These are phyloP conservation scores for Solanum chilense DNA, from an alignment of 257 asterid species.

Conservation along the genomic window DNA sequence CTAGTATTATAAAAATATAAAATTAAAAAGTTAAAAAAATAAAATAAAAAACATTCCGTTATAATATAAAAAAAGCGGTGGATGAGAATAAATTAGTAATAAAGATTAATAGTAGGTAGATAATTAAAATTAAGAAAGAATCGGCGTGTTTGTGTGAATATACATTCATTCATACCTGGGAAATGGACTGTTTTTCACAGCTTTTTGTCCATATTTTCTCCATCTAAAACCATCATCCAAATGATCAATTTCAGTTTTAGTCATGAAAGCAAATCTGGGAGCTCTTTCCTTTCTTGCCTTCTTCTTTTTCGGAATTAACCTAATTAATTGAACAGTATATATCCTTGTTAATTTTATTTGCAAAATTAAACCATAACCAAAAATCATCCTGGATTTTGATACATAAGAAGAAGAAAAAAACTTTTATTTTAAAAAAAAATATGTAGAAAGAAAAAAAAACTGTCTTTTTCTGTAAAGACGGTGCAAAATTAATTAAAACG, in stretches of 20 bases:
- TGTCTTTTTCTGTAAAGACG: neutral
- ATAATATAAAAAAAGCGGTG: neutral
- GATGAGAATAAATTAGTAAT: neutral
- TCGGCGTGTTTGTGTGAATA: neutral
- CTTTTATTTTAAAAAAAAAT: neutral
- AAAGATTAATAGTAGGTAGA: neutral
- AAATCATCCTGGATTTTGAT: neutral
- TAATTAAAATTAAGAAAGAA: neutral
- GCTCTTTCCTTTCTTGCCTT: constrained; percentile 60
- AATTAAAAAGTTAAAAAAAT: neutral
- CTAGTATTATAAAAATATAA: neutral
- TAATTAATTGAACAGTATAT: neutral
- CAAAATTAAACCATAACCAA: neutral
- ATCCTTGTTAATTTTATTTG: neutral
- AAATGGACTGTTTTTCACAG: constrained; percentile 90
- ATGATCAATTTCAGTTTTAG: constrained; percentile 81
- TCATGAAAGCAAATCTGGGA: constrained; percentile 91
- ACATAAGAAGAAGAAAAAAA: neutral
- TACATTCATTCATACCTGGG: constrained; percentile 39
- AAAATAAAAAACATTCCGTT: neutral
- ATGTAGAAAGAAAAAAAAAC: neutral
- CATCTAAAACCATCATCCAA: constrained; percentile 95
- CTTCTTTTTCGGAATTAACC: constrained; percentile 70
- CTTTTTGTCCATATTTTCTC: constrained; percentile 96
- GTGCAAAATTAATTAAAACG: neutral